Base-by-base conservation (phyloP, 129 eudicot species). In the Tagetes patula region DNA sequence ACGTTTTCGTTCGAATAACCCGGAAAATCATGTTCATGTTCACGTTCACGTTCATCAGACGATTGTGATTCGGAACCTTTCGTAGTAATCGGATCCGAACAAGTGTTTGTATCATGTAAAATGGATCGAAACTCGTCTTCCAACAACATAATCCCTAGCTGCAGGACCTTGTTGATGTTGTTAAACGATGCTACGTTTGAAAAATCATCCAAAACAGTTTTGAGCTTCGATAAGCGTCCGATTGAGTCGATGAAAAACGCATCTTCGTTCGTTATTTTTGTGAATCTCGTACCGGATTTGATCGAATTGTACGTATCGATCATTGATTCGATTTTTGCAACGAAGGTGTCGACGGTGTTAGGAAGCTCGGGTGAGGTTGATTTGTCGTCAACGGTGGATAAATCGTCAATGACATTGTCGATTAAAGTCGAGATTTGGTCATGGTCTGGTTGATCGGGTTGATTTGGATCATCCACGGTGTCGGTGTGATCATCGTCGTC, bases 121-220 rank as follows among this genome's bases (percentile, higher is more conserved):
- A 91, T 67, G 5, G 81, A 75, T 0, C 83, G 81, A n/a, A 91
- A 83, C 33, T 86, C 96, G 14, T 86, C 90, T 76, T 89, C 96
- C 64, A 93, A 55, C 11, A 84, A 84, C 50, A 60, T 52, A 87
- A 89, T 86, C 20, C 89, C 89, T 49, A 75, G 85, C 58, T 89
- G 96, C 36, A 87, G 31, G 14, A 84, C 80, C 38, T 58, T 55
- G 73, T 78, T 81, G 8, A 85, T 84, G 8, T 71, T 77, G 56
- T 82, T 78, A 5, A 85, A 55, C 13, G 84, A 53, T 34, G 74
- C 0, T 0, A 75, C 3, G 69, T 73, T n/a, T 1, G 89, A 74
- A 41, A 85, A 87, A 43, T 85, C 85, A 2, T 78, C 69, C 36
- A 87, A 73, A 14, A 83, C 83, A 5, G 63, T 77, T 0, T 79